Percentiles rank a stretch among this genome's conserved stretches.
Evolutionary conservation across 768 basidiomycete genomes (phyloP).

Genomic region (Gymnopilus junonius): DNA sequence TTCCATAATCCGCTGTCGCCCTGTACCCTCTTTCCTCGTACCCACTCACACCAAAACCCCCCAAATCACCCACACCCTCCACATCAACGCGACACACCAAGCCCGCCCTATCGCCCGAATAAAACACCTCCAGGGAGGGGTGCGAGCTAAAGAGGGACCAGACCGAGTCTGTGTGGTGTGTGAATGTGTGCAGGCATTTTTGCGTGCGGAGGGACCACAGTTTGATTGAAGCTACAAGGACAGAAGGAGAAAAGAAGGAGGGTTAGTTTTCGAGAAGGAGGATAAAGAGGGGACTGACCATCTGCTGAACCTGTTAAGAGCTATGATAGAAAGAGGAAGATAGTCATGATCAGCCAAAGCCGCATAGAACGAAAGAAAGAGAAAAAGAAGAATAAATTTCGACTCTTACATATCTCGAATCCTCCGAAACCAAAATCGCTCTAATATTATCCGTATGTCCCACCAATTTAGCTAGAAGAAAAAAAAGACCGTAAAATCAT

Average conservation of each 20-base stretch:
- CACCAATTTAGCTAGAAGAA: slow-evolving; percentile 34
- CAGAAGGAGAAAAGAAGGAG: slow-evolving; percentile 6
- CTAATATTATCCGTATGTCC: background rate
- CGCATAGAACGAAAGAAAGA: background rate
- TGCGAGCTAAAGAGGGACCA: slow-evolving; percentile 93
- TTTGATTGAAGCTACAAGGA: slow-evolving; percentile 70
- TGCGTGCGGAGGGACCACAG: slow-evolving; percentile 93
- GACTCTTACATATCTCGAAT: background rate
- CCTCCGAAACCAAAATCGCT: background rate
- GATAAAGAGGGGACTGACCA: slow-evolving; percentile 36
- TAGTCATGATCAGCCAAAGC: background rate
- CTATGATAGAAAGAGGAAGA: slow-evolving; percentile 36
- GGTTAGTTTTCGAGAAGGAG: background rate
- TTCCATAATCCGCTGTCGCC: background rate
- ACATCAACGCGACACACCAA: slow-evolving; percentile 91
- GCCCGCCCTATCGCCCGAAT: slow-evolving; percentile 94
- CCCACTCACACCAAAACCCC: background rate
- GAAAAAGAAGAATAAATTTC: background rate
- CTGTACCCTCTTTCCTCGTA: background rate
- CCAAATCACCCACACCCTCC: slow-evolving; percentile 61
- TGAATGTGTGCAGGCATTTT: slow-evolving; percentile 93
- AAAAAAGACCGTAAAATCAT: too few species aligned
- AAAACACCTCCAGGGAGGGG: slow-evolving; percentile 85
- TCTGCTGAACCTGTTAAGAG: slow-evolving; percentile 88
- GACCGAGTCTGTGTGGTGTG: slow-evolving; percentile 91